Evolutionary conservation across 768 basidiomycete species (phyloP), one percentile per base, ranked within the genome.

Genomic region (Sporobolomyces phaffii): DNA sequence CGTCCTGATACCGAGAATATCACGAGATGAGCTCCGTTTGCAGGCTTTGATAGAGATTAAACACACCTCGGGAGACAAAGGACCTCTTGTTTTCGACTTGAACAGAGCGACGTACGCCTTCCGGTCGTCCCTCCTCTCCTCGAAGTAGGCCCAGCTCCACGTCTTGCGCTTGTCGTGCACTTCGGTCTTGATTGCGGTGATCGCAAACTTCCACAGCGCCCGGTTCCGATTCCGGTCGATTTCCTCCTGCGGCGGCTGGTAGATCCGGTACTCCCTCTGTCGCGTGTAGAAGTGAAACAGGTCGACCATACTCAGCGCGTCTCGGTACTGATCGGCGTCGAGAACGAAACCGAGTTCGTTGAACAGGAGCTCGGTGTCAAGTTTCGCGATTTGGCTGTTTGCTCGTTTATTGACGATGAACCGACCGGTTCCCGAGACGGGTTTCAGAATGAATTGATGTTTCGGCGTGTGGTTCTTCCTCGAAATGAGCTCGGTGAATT

Each of bases 281-380:
- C 96, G 85, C 50, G 87, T 83, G 78, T 94, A 96, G 66, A 97
- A 87, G 77, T 98, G 94, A 78, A 94, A 96, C 84, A 97, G 91
- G 77, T 98, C 93, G 65, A 92, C 81, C 49, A 98, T 83, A 26
- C 90, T 93, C 64, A 98, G 90, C 28, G 84, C 85, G 77, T 98
- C 91, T 58, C 90, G 84, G 76, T 97, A 99, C 78, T 99, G 96
- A 72, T 92, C 84, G 69, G 91, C 86, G 76, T 99, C 94, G 52
- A 99, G 80, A 26, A 87, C 83, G 62, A 98, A 85, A 11, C 88
- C 92, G 56, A 99, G 92, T 77, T 97, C 90, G 72, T 96, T 86
- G 76, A 98, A 97, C 22, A 87, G 79, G 36, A 98, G 81, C 72
- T 89, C 86, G 4, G 90, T 84, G 73, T 98, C 92, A 68, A 90